Evolutionary conservation across 768 basidiomycete species (phyloP), one percentile per base, ranked within the genome.

Genomic region (Leccinum rimulosum): DNA sequence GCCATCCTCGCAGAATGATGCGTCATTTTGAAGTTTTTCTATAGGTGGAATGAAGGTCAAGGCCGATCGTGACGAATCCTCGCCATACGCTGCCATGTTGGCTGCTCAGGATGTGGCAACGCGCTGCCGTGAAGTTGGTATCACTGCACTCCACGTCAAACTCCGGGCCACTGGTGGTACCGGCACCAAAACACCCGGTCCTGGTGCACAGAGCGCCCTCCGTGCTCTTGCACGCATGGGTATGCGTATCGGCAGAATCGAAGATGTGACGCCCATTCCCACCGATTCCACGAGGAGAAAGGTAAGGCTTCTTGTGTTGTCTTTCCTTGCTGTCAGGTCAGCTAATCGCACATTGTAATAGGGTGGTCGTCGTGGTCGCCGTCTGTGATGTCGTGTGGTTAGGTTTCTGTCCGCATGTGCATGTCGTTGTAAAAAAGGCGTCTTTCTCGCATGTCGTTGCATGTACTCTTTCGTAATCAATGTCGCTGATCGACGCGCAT

Each of bases 1-100:
- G 25, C 25, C 6, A 14, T 35, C 6, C 7, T 4, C 7, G 28
- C 49, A 4, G 3, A 48, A 28, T 25, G 9, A 14, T 2, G 14
- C 33, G 3, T 40, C 17, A 6, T 45, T 52, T 52, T 61, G 10
- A 61, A 10, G 22, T n/a, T 1, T 17, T 19, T 31, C 5, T 56
- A 91, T 40, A 70, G 93, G 93, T 75, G 97, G 97, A 61, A 98
- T 98, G 97, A 98, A 98, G 82, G 97, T 99, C 79, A 99, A 98
- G 83, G 97, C 96, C 12, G 97, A 99, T 79, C 91, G 97, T 78
- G 97, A 99, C 80, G 97, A 99, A 80, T 98, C 95, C 45, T 98
- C 95, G 25, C 93, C 92, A 17, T 93, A 97, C 73, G 93, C 95
- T 54, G 94, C 95, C 74, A 96, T 97, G 95, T 82, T 98, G 75